Conservation (phyloP, 441 rosid species). For the Flueggea neowawraea region DNA sequence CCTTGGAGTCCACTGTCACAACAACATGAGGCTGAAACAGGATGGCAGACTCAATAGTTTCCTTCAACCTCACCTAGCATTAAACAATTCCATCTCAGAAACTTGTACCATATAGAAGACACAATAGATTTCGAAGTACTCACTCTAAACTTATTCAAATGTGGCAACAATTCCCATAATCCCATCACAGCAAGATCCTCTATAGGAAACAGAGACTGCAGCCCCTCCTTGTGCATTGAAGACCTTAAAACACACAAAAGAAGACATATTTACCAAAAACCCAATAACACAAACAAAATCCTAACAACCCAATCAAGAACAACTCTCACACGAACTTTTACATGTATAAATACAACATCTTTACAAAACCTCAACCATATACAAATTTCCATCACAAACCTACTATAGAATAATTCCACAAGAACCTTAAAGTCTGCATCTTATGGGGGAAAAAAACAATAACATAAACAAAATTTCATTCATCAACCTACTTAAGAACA, state of each 20-base stretch:
- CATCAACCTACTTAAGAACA: too few species aligned
- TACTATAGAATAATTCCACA: neutral
- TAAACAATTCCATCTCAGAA: constrained; percentile 5
- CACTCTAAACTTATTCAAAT: constrained; percentile 69
- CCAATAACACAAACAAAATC: neutral
- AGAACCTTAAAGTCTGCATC: neutral
- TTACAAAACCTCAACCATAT: neutral
- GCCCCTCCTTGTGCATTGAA: constrained; percentile 70
- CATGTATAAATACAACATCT: neutral
- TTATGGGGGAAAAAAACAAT: neutral
- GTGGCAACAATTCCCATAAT: constrained; percentile 82
- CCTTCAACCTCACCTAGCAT: constrained; percentile 58
- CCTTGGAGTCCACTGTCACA: constrained; percentile 90
- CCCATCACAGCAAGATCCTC: constrained; percentile 96
- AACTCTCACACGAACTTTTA: neutral
- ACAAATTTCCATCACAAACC: neutral
- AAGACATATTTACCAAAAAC: neutral
- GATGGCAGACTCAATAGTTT: constrained; percentile 66
- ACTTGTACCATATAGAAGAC: constrained; percentile 1
- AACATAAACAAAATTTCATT: too few species aligned
- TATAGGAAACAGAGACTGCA: constrained; percentile 71
- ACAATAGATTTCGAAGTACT: constrained; percentile 19
- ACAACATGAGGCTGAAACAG: constrained; percentile 77
- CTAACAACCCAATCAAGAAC: neutral
- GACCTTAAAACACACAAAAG: constrained; percentile 33